Evolutionary conservation across 176 grass and related monocot genomes (phyloP).

Genomic region (Cocos nucifera): DNA sequence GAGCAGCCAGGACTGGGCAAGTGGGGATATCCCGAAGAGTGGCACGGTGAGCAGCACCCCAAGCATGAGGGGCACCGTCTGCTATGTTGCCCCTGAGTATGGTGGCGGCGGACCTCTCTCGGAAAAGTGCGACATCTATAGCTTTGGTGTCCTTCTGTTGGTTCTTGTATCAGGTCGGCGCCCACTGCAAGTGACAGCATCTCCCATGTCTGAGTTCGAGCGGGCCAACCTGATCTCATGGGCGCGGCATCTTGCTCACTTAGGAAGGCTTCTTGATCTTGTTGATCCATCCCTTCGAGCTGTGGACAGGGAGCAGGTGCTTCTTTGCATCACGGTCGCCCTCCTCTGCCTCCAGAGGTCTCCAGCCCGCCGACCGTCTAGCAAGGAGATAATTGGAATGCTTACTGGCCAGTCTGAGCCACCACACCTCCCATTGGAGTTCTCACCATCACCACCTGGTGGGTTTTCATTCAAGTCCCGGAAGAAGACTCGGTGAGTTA

Average conservation of each 20-base stretch:
- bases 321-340: slow-evolving; percentile 79
- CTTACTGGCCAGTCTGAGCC: slow-evolving; percentile 61
- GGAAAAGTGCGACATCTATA: slow-evolving; percentile 98
- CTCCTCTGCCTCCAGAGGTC: slow-evolving; percentile 80
- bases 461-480: slow-evolving; percentile 58
- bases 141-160: slow-evolving; percentile 73
- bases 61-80: slow-evolving; percentile 93
- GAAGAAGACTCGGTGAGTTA: slow-evolving; percentile 58
- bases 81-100: slow-evolving; percentile 96
- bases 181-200: slow-evolving; percentile 75
- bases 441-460: slow-evolving; percentile 72
- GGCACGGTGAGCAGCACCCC: slow-evolving; percentile 64
- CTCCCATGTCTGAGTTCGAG: slow-evolving; percentile 89
- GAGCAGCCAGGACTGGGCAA: slow-evolving; percentile 42
- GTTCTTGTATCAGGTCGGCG: slow-evolving; percentile 86
- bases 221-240: slow-evolving; percentile 80
- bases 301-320: slow-evolving; percentile 63
- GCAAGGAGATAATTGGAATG: slow-evolving; percentile 59
- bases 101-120: slow-evolving; percentile 70
- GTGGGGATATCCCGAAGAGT: slow-evolving; percentile 18
- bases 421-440: slow-evolving; percentile 63
- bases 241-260: slow-evolving; percentile 77
- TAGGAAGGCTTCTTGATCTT: slow-evolving; percentile 75
- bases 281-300: slow-evolving; percentile 56
- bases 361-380: slow-evolving; percentile 57